Evolutionary conservation across 805 yeast genomes (phyloP).

Genomic region (Starmerella tilneyi): DNA sequence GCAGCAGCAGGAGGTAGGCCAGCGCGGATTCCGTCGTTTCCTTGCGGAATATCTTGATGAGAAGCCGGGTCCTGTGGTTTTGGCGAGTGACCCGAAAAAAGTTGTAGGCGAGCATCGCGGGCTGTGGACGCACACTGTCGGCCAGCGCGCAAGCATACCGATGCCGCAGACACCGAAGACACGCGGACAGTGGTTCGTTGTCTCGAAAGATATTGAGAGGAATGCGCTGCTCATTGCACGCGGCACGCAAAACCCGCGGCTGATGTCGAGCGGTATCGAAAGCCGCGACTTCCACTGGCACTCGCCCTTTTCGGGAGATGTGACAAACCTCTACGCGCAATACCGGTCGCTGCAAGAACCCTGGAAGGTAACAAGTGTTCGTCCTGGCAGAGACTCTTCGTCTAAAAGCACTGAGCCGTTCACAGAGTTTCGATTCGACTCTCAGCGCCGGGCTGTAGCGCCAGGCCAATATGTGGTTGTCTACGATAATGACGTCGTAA

Average conservation of each 20-base stretch:
- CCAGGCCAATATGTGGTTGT: constrained; percentile 80
- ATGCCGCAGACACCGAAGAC: constrained; percentile 82
- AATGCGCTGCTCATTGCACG: constrained; percentile 74
- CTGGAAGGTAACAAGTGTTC: constrained; percentile 28
- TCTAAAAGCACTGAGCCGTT: not conserved
- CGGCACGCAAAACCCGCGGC: constrained; percentile 50
- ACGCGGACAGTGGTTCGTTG: constrained; percentile 78
- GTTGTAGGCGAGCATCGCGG: constrained; percentile 76
- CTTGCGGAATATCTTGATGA: constrained; percentile 62
- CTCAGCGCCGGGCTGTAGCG: constrained; percentile 61
- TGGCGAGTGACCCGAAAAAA: constrained; percentile 50
- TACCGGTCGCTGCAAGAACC: constrained; percentile 66
- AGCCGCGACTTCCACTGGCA: constrained; percentile 47
- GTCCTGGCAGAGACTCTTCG: not conserved
- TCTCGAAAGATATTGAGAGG: constrained; percentile 50
- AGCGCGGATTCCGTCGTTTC: constrained; percentile 51
- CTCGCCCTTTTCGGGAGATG: constrained; percentile 21
- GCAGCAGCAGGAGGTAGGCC: constrained; percentile 36
- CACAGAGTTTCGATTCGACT: constrained; percentile 35
- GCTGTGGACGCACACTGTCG: constrained; percentile 90
- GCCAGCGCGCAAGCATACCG: constrained; percentile 68
- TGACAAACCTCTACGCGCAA: constrained; percentile 42
- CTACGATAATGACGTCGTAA: constrained; percentile 52
- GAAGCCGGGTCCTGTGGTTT: constrained; percentile 69
- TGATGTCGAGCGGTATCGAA: constrained; percentile 40